Conservation (phyloP, 2,329 filamentous ascomycete species). For the Aspergillus amoenus region DNA sequence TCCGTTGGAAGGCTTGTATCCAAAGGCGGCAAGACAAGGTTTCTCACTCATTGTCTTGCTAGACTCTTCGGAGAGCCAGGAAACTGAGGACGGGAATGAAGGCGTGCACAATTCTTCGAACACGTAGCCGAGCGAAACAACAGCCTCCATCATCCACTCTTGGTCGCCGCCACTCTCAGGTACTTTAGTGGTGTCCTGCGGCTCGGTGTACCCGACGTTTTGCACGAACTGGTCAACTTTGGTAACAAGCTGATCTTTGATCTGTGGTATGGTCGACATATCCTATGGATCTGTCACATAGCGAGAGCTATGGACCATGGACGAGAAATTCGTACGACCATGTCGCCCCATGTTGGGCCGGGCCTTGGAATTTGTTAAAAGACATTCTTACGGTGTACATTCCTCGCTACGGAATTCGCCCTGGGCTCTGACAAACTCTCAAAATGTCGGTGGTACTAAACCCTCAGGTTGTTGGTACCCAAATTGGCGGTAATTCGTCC, state of each 20-base stretch:
- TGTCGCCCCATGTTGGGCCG: neutral
- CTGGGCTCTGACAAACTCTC: neutral
- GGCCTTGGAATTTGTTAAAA: neutral
- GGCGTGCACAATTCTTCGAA: neutral
- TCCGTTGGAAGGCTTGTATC: neutral
- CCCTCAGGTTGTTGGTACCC: neutral
- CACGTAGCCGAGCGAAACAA: constrained; percentile 1
- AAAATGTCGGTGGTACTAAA: neutral
- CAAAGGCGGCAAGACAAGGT: no score
- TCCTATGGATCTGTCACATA: constrained; percentile 21
- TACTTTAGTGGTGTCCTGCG: neutral
- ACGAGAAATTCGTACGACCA: neutral
- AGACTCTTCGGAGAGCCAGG: neutral
- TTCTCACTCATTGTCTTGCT: neutral
- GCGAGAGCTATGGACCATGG: neutral
- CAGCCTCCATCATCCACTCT: neutral
- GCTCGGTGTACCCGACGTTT: neutral
- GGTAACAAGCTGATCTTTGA: neutral
- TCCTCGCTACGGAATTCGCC: no score
- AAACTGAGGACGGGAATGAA: neutral
- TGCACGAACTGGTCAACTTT: neutral
- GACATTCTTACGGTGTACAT: neutral
- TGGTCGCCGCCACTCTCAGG: neutral
- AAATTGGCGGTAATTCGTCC: constrained; percentile 1
- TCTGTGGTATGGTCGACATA: constrained; percentile 10